These are phyloP conservation scores for Chrysochromulina tobinii DNA, from an alignment of 78 protist species.

Conservation along the genomic window DNA sequence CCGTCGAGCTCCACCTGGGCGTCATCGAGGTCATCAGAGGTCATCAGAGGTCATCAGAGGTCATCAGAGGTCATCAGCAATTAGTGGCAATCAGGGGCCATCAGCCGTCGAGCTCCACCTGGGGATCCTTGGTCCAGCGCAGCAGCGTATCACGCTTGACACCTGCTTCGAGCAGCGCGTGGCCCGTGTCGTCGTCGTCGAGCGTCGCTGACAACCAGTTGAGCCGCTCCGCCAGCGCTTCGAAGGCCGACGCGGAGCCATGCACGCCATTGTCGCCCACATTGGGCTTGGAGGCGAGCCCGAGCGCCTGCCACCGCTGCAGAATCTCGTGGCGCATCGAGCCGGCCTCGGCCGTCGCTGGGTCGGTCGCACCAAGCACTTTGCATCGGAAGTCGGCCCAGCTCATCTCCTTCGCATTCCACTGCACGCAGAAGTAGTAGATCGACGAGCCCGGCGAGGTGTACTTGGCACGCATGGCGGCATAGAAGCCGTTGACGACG, in stretches of 20 bases:
- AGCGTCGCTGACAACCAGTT: constrained; percentile 34
- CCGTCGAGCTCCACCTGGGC: constrained; percentile 22
- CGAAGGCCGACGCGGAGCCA: constrained; percentile 53
- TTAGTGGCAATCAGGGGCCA: no score
- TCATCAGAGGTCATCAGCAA: no score
- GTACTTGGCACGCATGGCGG: constrained; percentile 41
- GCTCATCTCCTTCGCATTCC: not conserved
- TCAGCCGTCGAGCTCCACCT: not conserved
- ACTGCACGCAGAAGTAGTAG: constrained; percentile 42
- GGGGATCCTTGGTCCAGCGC: constrained; percentile 35
- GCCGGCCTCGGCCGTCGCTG: constrained; percentile 21
- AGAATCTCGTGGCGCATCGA: constrained; percentile 30
- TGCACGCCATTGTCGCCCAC: constrained; percentile 56
- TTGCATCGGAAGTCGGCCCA: constrained; percentile 53
- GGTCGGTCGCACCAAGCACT: constrained; percentile 61
- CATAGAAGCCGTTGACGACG: constrained; percentile 63
- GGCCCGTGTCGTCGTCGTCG: not conserved
- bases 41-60: no score
- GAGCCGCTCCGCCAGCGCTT: constrained; percentile 53
- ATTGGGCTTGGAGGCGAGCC: constrained; percentile 26
- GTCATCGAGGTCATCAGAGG: no score
- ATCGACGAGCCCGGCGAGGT: not conserved
- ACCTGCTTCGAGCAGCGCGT: not conserved
- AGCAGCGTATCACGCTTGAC: not conserved
- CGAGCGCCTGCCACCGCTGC: constrained; percentile 33